phyloP scores from a whole-genome alignment of 2,329 filamentous ascomycete species.

The Penicillium sp. region DNA sequence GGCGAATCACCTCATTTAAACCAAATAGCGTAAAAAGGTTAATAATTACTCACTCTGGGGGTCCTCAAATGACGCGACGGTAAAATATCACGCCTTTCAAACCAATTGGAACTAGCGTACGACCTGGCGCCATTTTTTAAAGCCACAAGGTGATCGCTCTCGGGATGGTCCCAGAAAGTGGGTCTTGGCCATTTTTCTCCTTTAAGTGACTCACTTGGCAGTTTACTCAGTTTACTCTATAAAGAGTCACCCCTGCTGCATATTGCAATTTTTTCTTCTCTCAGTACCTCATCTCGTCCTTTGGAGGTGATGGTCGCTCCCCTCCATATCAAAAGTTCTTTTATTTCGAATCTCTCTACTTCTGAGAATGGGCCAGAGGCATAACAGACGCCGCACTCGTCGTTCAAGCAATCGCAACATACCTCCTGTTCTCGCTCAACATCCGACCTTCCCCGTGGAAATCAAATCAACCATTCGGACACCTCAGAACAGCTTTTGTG shows the following conservation, averaged over 20 bases:
- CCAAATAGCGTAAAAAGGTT: not conserved
- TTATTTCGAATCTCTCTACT: not conserved
- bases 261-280: not conserved
- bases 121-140: slow-evolving; percentile 10
- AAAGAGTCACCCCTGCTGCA: slow-evolving; percentile 19
- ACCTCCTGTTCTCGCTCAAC: slow-evolving; percentile 6
- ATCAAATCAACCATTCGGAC: slow-evolving; percentile 11
- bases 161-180: slow-evolving; percentile 17
- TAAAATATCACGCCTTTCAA: slow-evolving; percentile 19
- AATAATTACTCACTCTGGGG: not conserved
- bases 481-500: slow-evolving; percentile 10
- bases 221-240: slow-evolving; percentile 4
- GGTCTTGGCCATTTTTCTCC: slow-evolving; percentile 10
- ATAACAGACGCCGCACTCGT: slow-evolving; percentile 47
- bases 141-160: slow-evolving; percentile 10
- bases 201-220: slow-evolving; percentile 20
- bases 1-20: slow-evolving; percentile 1
- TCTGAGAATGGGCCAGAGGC: slow-evolving; percentile 46
- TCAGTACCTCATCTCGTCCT: slow-evolving; percentile 38
- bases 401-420: slow-evolving; percentile 36
- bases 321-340: slow-evolving; percentile 23
- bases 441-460: not conserved
- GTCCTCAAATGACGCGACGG: slow-evolving; percentile 1
- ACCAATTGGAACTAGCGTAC: slow-evolving; percentile 3
- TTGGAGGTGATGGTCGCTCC: slow-evolving; percentile 41